Base-by-base conservation (phyloP, 2,329 filamentous ascomycete species). In the Plenodomus lindquistii region DNA sequence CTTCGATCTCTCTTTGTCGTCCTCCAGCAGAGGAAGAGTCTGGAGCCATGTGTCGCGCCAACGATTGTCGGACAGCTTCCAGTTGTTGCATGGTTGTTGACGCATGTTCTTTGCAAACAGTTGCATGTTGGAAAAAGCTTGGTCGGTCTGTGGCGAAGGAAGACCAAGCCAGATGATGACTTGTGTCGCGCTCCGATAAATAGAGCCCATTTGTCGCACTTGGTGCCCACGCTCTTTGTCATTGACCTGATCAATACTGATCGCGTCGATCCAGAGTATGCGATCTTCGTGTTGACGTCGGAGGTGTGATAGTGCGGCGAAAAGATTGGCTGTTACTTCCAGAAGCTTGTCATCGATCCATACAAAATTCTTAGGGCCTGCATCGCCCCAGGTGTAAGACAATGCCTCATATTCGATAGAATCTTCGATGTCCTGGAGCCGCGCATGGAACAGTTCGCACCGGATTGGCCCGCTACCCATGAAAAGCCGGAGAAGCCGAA, bases 91-190 rank as follows among this genome's bases (percentile, higher is more conserved):
- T 7, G 40, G n/a, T 9, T 48, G 16, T 5, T 10, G 5, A 10
- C 22, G 22, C 10, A 10, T 10, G 5, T 24, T 10, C 22, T 24
- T 24, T 24, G 5, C 22, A 10, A 13, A 29, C 34, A 9, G 2
- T 15, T 35, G 43, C 16, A 57, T 44, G 19, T 19, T 43, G 11
- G 35, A 17, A 22, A 62, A 52, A 15, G 47, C 5, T 3, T 37
- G 1, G 21, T 55, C 34, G 13, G 54, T 58, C 1, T 53, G 24
- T 4, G 21, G 21, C 7, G 55, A 57, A 17, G 57, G 48, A 35
- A 45, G 15, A 5, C 67, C 67, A 19, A 70, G 41, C 66, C 65
- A 70, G 17, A 67, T 37, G 18, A 67, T 40, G 2, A 69, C 65
- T 21, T 44, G 36, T 11, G 54, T 18, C 3, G 68, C 66, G 19